Base-by-base conservation (phyloP, 2,329 filamentous ascomycete species). In the Macroventuria anomochaeta region DNA sequence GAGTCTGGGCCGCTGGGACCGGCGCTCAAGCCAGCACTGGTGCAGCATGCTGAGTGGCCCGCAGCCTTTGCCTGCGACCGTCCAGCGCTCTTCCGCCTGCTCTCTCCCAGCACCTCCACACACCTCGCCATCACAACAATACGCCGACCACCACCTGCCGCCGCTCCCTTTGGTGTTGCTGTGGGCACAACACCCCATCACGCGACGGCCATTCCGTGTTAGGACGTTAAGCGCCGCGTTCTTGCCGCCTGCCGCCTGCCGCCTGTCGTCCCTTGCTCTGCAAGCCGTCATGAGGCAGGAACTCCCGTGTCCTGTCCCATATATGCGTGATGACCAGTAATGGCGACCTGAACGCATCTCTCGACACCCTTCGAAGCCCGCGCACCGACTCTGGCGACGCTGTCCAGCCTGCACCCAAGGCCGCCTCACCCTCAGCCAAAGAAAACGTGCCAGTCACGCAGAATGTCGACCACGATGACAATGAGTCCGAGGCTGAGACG, bases 401-500 rank as follows among this genome's bases (percentile, higher is more conserved):
- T 48, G 47, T 15, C 21, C 47, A 39, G 31, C 49, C 61, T 33
- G 57, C 46, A 37, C 40, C 51, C 49, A 64, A 58, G 42, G 38
- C 62, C 28, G 20, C 63, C 49, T 63, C 63, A 39, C 60, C 69
- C n/a, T 54, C 59, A 6, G 26, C 58, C 26, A 61, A 59, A 28
- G 55, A 61, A 39, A 60, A 59, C 51, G 39, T 18, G 39, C 46
- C 55, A 15, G 47, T 46, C 49, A 47, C 62, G 37, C 65, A 57
- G 34, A 65, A 73, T 56, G 69, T 64, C 61, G 54, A 68, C 57
- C 55, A 64, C 49, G 72, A 76, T 53, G 75, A 73, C 46, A 75
- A 75, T 59, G 76, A 79, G 59, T 80, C 78, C 13, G 79, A 81
- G 67, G 79, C 79, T 44, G 79, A 81, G 68, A 81, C 79, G 26